Conservation (phyloP, 352 stramenopile species). For the Elongisporangium senticosum region DNA sequence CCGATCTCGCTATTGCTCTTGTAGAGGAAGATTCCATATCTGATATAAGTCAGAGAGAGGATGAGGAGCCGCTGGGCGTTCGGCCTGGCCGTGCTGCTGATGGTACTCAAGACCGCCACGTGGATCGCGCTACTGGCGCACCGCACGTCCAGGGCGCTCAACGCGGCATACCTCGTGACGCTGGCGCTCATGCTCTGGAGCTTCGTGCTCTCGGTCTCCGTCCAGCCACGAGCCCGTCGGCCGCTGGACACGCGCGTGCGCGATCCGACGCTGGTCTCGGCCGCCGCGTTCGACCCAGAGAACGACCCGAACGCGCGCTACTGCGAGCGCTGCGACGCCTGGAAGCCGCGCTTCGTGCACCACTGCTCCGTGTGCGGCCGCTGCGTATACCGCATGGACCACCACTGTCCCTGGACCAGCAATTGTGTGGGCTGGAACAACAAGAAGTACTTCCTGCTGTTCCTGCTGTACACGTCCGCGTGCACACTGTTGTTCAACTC, state of each 20-base stretch:
- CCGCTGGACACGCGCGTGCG: slow-evolving; percentile 9
- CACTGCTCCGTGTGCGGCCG: slow-evolving; percentile 72
- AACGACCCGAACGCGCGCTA: slow-evolving; percentile 32
- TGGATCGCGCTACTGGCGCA: slow-evolving; percentile 39
- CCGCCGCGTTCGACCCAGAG: slow-evolving; percentile 6
- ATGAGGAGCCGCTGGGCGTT: slow-evolving; percentile 40
- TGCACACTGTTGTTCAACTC: slow-evolving; percentile 55
- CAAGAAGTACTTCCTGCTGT: slow-evolving; percentile 83
- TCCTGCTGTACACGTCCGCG: slow-evolving; percentile 66
- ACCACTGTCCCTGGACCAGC: slow-evolving; percentile 81
- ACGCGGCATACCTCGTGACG: slow-evolving; percentile 28
- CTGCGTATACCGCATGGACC: slow-evolving; percentile 83
- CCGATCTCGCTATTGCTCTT: slow-evolving; percentile 4
- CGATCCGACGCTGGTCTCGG: not conserved
- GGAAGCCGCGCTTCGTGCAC: slow-evolving; percentile 56
- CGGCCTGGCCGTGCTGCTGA: slow-evolving; percentile 47
- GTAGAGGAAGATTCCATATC: slow-evolving; percentile 6
- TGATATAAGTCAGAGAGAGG: not conserved
- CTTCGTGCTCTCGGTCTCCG: slow-evolving; percentile 47
- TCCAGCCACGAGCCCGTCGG: slow-evolving; percentile 14
- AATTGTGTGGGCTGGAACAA: slow-evolving; percentile 85
- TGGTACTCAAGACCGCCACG: slow-evolving; percentile 52
- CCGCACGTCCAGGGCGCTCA: slow-evolving; percentile 15
- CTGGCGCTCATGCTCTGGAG: slow-evolving; percentile 74
- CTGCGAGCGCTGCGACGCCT: slow-evolving; percentile 68